These are phyloP conservation scores for Floccularia luteovirens DNA, from an alignment of 768 basidiomycete species.

Conservation along the genomic window DNA sequence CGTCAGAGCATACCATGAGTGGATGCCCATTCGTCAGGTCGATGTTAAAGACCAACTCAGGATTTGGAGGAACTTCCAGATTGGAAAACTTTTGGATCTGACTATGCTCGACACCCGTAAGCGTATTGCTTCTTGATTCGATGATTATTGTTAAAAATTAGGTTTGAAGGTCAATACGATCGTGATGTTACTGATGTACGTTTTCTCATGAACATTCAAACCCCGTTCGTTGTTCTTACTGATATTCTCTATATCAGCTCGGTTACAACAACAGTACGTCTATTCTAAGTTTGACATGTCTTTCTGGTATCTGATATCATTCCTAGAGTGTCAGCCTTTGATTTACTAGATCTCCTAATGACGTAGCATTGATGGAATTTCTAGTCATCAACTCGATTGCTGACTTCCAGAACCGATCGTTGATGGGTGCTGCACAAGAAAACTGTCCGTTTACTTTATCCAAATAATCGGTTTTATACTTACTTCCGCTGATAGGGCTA, in stretches of 20 bases:
- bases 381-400: constrained; percentile 37
- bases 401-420: constrained; percentile 32
- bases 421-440: constrained; percentile 50
- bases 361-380: no score
- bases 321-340: constrained; percentile 8
- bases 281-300: background rate
- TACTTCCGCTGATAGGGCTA: constrained; percentile 28
- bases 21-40: constrained; percentile 59
- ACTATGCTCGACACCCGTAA: constrained; percentile 56
- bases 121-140: constrained; percentile 6
- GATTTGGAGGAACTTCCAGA: constrained; percentile 58
- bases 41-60: constrained; percentile 44
- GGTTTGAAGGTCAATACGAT: constrained; percentile 38
- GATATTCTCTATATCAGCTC: constrained; percentile 41
- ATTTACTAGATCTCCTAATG: background rate
- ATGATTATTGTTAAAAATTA: background rate
- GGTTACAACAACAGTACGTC: background rate
- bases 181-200: constrained; percentile 49
- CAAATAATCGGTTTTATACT: background rate
- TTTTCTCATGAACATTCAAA: background rate
- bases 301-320: background rate
- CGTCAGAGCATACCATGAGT: constrained; percentile 51
- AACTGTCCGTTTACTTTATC: constrained; percentile 23
- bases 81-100: constrained; percentile 53
- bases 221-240: background rate